phyloP scores from a whole-genome alignment of 768 basidiomycete species.

The Leccinum uliginosum region DNA sequence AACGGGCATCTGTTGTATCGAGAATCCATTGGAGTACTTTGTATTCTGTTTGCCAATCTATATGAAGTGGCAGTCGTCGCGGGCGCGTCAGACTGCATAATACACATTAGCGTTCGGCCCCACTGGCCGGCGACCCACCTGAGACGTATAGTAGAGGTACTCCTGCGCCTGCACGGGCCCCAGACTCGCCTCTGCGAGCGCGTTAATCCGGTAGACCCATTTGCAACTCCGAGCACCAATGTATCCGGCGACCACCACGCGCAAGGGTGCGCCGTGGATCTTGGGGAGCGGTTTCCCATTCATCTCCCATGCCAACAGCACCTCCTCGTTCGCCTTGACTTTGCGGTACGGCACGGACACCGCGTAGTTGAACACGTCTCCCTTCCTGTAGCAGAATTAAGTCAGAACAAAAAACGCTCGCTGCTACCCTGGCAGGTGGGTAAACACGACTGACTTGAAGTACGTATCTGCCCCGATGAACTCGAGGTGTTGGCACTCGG shows the following conservation, averaged over 20 bases:
- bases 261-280: conserved; percentile 48
- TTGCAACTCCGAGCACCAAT: conserved; percentile 53
- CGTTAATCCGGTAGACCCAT: conserved; percentile 52
- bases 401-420: not conserved
- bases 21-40: conserved; percentile 51
- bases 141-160: conserved; percentile 48
- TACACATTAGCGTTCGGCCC: not conserved
- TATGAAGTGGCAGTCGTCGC: not conserved
- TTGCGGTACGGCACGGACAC: conserved; percentile 50
- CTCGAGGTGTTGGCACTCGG: conserved; percentile 48
- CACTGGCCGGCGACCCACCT: conserved; percentile 31
- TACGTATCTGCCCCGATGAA: conserved; percentile 57
- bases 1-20: conserved; percentile 56
- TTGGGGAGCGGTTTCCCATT: conserved; percentile 35
- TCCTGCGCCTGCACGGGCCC: conserved; percentile 52
- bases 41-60: conserved; percentile 44
- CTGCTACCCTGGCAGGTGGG: not conserved
- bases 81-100: not conserved
- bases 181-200: conserved; percentile 43
- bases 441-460: conserved; percentile 39
- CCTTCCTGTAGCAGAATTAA: conserved; percentile 28
- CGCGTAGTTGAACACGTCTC: conserved; percentile 38
- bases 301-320: conserved; percentile 28
- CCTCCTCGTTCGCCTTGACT: conserved; percentile 43
- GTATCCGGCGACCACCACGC: conserved; percentile 48